Percentiles rank a stretch among this genome's conserved stretches.
phyloP scores from a whole-genome alignment of 1,139 yeast genomes.

The Yamadazyma membranifaciens region DNA sequence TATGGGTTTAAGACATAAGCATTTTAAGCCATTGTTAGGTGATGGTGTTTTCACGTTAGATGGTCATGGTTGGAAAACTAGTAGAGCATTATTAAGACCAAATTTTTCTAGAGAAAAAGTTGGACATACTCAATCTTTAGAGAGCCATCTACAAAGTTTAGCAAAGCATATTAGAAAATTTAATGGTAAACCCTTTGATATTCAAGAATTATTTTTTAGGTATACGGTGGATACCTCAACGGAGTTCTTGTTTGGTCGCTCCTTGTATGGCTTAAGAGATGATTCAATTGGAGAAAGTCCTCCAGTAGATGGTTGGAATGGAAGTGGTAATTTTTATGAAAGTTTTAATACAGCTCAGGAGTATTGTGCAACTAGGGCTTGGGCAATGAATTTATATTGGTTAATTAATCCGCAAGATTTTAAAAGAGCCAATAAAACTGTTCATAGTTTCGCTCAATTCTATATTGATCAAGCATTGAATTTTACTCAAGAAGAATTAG shows the following conservation, averaged over 20 bases:
- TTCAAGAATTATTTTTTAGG: conserved; percentile 36
- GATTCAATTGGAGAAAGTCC: conserved; percentile 24
- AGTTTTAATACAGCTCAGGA: conserved; percentile 31
- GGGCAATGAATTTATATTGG: conserved; percentile 26
- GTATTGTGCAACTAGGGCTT: conserved; percentile 27
- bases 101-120: conserved; percentile 54
- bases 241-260: conserved; percentile 40
- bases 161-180: conserved; percentile 27
- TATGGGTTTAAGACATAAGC: conserved; percentile 43
- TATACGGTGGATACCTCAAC: conserved; percentile 43
- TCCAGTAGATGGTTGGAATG: conserved; percentile 17
- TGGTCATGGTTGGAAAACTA: conserved; percentile 55
- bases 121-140: conserved; percentile 44
- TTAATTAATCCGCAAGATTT: conserved; percentile 25
- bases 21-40: conserved; percentile 45
- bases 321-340: conserved; percentile 23
- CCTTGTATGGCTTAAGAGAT: conserved; percentile 32
- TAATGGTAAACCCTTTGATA: conserved; percentile 27
- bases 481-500: conserved; percentile 22
- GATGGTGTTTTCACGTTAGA: conserved; percentile 56
- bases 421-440: conserved; percentile 18
- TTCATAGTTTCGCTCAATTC: conserved; percentile 28
- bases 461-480: conserved; percentile 31
- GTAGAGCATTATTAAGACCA: conserved; percentile 53
- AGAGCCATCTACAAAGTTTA: conserved; percentile 40